Percentiles rank a stretch among this genome's conserved stretches.
These are phyloP conservation scores for Scheffersomyces parashehatae DNA, from an alignment of 1,139 yeast genomes.

Conservation along the genomic window DNA sequence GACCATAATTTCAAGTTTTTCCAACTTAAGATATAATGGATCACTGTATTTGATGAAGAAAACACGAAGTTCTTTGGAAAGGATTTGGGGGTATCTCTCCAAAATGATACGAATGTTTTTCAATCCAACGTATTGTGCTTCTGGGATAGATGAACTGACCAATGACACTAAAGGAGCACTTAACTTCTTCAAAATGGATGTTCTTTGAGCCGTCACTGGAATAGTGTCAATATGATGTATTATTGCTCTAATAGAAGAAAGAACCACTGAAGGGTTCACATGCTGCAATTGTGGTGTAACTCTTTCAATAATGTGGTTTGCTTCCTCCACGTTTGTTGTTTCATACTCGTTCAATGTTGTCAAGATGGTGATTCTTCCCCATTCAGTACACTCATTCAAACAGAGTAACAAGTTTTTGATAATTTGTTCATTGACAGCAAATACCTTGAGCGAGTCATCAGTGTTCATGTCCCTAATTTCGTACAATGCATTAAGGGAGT, in stretches of 20 bases:
- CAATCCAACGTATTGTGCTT: conserved; percentile 92
- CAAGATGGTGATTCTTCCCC: conserved; percentile 94
- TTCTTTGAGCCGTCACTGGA: conserved; percentile 29
- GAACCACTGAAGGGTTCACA: conserved; percentile 93
- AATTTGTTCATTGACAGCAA: conserved; percentile 42
- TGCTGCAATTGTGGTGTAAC: conserved; percentile 96
- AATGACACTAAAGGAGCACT: conserved; percentile 92
- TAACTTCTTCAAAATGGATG: conserved; percentile 62
- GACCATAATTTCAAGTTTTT: conserved; percentile 87
- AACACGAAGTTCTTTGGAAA: conserved; percentile 80
- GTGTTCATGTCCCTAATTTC: conserved; percentile 69
- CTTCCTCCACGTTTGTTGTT: conserved; percentile 58
- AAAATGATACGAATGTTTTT: conserved; percentile 88
- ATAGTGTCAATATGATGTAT: conserved; percentile 67
- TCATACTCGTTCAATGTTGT: conserved; percentile 77
- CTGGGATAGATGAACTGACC: conserved; percentile 82
- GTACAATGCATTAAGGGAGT: conserved; percentile 81
- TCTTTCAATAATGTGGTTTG: conserved; percentile 84
- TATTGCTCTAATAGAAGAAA: conserved; percentile 82
- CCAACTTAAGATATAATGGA: conserved; percentile 89
- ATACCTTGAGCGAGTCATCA: conserved; percentile 51
- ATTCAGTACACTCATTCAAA: conserved; percentile 95
- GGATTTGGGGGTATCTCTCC: conserved; percentile 81
- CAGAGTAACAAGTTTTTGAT: conserved; percentile 74
- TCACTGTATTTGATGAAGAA: conserved; percentile 94